phyloP scores from a whole-genome alignment of 2,329 filamentous ascomycete species.

The Penicillium fuscoglaucum region DNA sequence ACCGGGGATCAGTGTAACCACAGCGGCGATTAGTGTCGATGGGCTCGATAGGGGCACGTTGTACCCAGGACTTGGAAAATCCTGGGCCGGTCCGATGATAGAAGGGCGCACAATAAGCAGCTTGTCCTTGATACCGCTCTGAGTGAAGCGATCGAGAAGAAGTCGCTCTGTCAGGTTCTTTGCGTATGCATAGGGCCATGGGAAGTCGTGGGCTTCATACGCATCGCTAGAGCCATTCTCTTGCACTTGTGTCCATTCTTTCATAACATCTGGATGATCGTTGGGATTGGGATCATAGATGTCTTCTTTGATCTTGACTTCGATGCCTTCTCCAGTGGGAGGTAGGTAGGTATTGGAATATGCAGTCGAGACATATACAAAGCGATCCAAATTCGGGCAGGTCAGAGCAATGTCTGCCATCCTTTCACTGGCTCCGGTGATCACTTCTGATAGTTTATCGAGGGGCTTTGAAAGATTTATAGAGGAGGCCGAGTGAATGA shows the following conservation, averaged over 20 bases:
- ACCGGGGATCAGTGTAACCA: background rate
- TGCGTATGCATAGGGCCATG: background rate
- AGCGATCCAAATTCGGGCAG: background rate
- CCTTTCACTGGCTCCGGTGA: background rate
- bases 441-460: background rate
- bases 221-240: constrained; percentile 26
- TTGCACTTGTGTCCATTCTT: background rate
- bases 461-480: background rate
- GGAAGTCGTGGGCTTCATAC: constrained; percentile 24
- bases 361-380: background rate
- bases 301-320: background rate
- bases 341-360: background rate
- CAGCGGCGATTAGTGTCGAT: background rate
- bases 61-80: background rate
- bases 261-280: background rate
- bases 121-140: background rate
- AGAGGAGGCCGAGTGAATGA: background rate
- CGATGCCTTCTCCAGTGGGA: background rate
- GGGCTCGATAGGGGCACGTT: background rate
- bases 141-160: background rate
- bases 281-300: background rate
- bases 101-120: background rate
- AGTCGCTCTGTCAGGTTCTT: background rate
- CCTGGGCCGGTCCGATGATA: background rate
- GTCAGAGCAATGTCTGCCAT: background rate